Base-by-base conservation (phyloP, 106 monocot species). In the Chionographis japonica region DNA sequence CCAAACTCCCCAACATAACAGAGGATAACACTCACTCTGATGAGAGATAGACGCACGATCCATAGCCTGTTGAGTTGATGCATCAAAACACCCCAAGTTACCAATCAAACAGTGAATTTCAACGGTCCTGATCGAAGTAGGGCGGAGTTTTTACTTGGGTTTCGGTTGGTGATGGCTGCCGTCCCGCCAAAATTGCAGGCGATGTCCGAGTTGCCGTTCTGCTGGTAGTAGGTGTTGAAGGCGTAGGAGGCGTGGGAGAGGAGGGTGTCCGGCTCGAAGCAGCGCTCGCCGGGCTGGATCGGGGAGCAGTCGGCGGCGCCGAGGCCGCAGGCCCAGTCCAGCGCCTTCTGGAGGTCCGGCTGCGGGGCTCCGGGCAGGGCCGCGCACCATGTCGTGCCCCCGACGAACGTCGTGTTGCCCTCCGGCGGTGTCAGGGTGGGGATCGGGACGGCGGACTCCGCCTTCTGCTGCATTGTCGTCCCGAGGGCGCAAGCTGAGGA, bases 191-290 rank as follows among this genome's bases (percentile, higher is more conserved):
- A 97, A 75, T 87, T 82, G 71, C 97, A 97, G 8, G 92, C 97
- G 14, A 97, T 78, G 72, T 92, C 92, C 56, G 81, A 83, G 78
- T 97, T 92, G 57, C 97, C 97, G 56, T 87, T 97, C 84, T 92
- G 87, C 86, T 97, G 97, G 69, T 97, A 97, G 77, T 89, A 97
- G 74, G 66, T 89, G 61, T 97, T 97, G 86, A 97, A 97, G 54
- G 82, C 97, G 67, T 61, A 97, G 64, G 97, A 97, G 35, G 97
- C 97, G 38, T 97, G 97, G 3, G 89, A 79, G 13, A 80, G 73
- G 50, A 97, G 66, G 1, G 77, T 85, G 77, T 89, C 70, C 3
- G 97, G 97, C 60, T 83, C 66, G 63, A 75, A 87, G 79, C 97
- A 97, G 11, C 83, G 77, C 8, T 78, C 72, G 3, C 77, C 89